A percentile compares a stretch with the other conserved stretches of the same genome.
Conservation (phyloP, 257 asterid species). For the Vinca minor region DNA sequence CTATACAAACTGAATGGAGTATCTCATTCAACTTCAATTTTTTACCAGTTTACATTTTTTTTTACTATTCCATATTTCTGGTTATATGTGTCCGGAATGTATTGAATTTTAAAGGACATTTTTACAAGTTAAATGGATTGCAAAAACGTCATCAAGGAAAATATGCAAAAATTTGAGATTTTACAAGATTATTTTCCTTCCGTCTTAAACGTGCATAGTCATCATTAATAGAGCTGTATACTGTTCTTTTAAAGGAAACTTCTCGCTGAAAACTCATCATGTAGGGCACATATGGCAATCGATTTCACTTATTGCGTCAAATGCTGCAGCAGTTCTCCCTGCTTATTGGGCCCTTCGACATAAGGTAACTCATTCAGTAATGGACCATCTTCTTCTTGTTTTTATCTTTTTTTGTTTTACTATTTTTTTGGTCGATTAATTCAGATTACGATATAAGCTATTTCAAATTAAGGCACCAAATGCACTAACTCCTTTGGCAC, state of each 20-base stretch:
- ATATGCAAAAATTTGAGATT: not conserved
- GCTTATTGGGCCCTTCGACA: conserved; percentile 92
- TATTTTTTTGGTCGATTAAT: not conserved
- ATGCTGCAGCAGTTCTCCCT: conserved; percentile 91
- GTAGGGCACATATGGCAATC: conserved; percentile 85
- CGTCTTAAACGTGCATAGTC: too few species aligned
- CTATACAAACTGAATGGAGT: not conserved
- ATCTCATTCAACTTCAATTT: not conserved
- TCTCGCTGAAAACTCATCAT: conserved; percentile 37
- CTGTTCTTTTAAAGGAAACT: conserved; percentile 36
- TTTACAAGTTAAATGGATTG: not conserved
- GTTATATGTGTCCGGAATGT: not conserved
- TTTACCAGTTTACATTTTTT: not conserved
- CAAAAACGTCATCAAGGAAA: not conserved
- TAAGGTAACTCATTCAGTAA: conserved; percentile 42
- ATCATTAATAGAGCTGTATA: too few species aligned
- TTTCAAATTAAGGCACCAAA: too few species aligned
- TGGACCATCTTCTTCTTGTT: not conserved
- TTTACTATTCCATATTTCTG: not conserved
- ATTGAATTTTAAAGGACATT: not conserved
- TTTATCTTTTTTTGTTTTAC: not conserved
- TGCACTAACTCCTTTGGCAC: too few species aligned
- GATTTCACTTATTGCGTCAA: conserved; percentile 79
- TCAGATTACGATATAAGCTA: too few species aligned
- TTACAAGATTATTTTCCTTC: not conserved